Conservation (phyloP, 345 rosid genomes). For the Syzygium aromaticum region DNA sequence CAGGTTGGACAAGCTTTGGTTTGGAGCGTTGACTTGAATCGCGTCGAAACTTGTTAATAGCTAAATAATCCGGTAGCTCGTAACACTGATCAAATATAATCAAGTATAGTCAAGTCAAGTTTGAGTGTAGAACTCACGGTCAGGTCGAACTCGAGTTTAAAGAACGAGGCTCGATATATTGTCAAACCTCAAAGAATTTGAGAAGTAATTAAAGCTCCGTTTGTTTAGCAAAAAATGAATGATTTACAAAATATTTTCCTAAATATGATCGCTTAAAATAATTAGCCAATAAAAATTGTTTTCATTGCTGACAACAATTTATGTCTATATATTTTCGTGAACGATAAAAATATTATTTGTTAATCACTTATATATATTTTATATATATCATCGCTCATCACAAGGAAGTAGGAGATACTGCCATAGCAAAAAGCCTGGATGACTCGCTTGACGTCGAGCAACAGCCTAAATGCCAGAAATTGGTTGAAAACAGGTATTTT, state of each 20-base stretch:
- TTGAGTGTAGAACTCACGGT: background rate
- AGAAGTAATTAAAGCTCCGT: background rate
- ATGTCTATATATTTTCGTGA: no score
- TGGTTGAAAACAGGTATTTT: background rate
- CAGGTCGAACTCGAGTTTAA: background rate
- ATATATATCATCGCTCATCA: background rate
- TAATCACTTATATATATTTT: no score
- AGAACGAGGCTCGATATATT: background rate
- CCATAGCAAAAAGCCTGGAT: background rate
- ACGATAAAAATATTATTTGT: no score
- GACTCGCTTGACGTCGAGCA: background rate
- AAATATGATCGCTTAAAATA: no score
- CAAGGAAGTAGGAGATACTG: background rate
- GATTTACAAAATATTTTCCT: no score
- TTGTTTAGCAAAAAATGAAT: no score
- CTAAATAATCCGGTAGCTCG: background rate
- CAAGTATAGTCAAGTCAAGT: background rate
- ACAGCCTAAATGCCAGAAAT: background rate
- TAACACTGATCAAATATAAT: background rate
- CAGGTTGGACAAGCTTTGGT: background rate
- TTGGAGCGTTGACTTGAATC: background rate
- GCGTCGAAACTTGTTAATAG: background rate
- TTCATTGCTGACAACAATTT: no score
- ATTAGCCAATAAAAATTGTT: no score
- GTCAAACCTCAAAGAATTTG: background rate